A percentile compares a stretch with the other conserved stretches of the same genome.
phyloP scores from a whole-genome alignment of 2,329 filamentous ascomycete genomes.

The Trematosphaeria pertusa region DNA sequence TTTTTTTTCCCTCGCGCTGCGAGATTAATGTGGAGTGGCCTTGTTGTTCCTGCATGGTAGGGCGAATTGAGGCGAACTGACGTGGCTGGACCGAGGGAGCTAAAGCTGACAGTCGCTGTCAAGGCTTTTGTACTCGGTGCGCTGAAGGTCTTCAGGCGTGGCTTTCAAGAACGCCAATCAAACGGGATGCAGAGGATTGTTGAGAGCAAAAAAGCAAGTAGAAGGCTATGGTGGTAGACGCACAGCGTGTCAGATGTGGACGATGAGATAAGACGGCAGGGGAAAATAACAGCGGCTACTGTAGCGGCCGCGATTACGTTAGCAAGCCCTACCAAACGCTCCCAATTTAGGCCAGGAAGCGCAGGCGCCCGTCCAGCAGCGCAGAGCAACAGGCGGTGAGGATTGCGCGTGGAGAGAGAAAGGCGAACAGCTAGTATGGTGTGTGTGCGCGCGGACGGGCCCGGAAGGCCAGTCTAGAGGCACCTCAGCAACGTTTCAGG shows the following conservation, averaged over 20 bases:
- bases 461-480: constrained; percentile 22
- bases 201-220: constrained; percentile 16
- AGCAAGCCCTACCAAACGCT: too few species aligned
- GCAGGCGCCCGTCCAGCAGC: background rate
- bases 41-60: constrained; percentile 47
- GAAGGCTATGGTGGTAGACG: constrained; percentile 23
- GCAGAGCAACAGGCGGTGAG: constrained; percentile 28
- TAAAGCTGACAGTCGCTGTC: background rate
- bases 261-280: constrained; percentile 11
- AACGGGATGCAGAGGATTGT: constrained; percentile 13
- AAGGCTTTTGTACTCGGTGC: too few species aligned
- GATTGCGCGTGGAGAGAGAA: constrained; percentile 11
- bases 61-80: constrained; percentile 32
- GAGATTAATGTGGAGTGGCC: constrained; percentile 36
- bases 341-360: constrained; percentile 6
- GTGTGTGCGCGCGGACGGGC: constrained; percentile 25
- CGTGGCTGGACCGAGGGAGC: constrained; percentile 36
- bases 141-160: too few species aligned
- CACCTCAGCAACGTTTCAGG: constrained; percentile 27
- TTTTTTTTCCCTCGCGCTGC: constrained; percentile 35
- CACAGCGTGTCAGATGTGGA: constrained; percentile 23
- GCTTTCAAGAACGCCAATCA: background rate
- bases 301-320: too few species aligned
- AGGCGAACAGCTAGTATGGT: constrained; percentile 1
- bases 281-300: constrained; percentile 5